Evolutionary conservation across 306 rosid genomes (phyloP).

Genomic region (Acacia crassicarpa): DNA sequence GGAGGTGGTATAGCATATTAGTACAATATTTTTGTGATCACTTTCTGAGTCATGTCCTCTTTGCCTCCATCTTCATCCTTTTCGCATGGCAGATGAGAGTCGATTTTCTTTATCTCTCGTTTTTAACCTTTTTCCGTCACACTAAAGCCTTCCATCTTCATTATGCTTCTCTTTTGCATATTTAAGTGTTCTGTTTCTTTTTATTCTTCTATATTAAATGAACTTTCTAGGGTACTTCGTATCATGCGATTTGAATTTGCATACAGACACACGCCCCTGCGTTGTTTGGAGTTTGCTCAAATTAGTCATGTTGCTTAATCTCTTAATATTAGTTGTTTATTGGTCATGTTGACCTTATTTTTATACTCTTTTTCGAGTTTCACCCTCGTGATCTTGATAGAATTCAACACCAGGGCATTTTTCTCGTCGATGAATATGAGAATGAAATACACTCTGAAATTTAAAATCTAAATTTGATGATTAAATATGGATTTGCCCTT

Average conservation of each 20-base stretch:
- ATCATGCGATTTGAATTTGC: background rate
- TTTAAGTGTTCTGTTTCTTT: background rate
- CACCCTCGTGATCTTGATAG: background rate
- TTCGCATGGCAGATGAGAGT: constrained; percentile 86
- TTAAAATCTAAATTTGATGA: constrained; percentile 8
- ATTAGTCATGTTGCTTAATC: background rate
- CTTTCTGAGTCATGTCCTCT: constrained; percentile 83
- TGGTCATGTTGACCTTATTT: background rate
- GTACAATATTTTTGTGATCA: no score
- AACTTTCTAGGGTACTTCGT: background rate
- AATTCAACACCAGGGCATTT: background rate
- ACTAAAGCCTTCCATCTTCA: background rate
- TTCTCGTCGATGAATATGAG: background rate
- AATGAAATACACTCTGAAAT: background rate
- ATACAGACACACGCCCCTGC: background rate
- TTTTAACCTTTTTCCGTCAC: background rate
- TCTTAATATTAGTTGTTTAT: background rate
- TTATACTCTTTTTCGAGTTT: background rate
- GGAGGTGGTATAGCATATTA: no score
- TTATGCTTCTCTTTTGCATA: background rate
- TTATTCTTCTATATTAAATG: background rate
- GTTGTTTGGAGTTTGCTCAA: background rate
- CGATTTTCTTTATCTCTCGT: constrained; percentile 33
- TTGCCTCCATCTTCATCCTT: constrained; percentile 91
- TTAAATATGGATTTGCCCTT: background rate